Evolutionary conservation across 2,329 filamentous ascomycete species (phyloP).

Genomic region (Didymella sp.): DNA sequence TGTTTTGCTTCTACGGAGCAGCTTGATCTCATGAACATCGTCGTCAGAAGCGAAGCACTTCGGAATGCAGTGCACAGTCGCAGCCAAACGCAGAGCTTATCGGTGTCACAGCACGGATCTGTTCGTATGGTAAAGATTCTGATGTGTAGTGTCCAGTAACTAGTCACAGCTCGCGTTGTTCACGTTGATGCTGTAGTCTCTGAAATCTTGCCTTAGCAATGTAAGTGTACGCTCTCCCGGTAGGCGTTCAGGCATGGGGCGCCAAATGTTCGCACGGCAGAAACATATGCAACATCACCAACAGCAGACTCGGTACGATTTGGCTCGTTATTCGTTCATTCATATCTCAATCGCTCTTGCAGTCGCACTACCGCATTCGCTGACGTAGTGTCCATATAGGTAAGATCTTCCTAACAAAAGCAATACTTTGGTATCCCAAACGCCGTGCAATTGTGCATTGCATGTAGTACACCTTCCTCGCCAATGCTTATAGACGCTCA

Average conservation of each 20-base stretch:
- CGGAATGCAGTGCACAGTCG: not conserved
- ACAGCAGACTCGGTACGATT: not conserved
- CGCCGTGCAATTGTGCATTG: slow-evolving; percentile 20
- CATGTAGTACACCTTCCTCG: slow-evolving; percentile 6
- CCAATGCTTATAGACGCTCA: not conserved
- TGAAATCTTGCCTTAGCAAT: not conserved
- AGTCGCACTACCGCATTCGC: slow-evolving; percentile 15
- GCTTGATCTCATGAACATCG: too few species aligned
- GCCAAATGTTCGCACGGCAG: not conserved
- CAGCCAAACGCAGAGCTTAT: not conserved
- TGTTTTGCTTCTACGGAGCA: too few species aligned
- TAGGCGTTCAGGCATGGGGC: not conserved
- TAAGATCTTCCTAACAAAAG: not conserved
- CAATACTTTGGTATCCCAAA: slow-evolving; percentile 11
- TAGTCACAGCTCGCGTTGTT: too few species aligned
- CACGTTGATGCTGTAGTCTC: too few species aligned
- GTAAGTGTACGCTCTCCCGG: not conserved
- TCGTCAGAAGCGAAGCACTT: too few species aligned
- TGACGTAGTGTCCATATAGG: slow-evolving; percentile 6
- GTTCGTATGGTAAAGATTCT: too few species aligned
- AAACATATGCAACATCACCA: not conserved
- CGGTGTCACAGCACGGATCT: too few species aligned
- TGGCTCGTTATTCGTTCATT: slow-evolving; percentile 17
- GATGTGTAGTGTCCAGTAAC: too few species aligned
- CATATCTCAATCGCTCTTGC: slow-evolving; percentile 22